Evolutionary conservation across 73 alveolate species (phyloP).

Genomic region (Breviolum minutum): DNA sequence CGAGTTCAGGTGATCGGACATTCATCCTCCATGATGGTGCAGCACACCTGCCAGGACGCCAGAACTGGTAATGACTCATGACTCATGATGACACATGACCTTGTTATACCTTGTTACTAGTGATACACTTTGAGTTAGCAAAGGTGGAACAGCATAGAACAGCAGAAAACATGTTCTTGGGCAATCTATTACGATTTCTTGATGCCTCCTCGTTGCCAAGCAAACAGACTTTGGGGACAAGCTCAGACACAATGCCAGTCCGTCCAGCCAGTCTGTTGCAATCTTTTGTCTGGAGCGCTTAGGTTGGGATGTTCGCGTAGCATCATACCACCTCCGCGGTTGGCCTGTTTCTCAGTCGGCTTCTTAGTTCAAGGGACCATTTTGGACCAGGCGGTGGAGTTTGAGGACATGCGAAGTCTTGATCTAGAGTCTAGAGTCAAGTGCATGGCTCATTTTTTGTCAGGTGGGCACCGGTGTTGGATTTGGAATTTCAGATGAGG

Average conservation of each 20-base stretch:
- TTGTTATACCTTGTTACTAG: no score
- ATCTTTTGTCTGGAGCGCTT: background rate
- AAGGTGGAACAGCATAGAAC: no score
- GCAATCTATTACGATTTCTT: no score
- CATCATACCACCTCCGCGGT: conserved; percentile 38
- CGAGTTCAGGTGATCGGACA: conserved; percentile 54
- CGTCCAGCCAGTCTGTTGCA: no score
- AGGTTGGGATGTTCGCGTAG: conserved; percentile 70
- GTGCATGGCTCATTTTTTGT: background rate
- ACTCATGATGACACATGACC: background rate
- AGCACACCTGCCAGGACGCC: conserved; percentile 43
- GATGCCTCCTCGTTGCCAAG: no score
- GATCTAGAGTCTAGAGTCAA: background rate
- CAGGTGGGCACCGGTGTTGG: conserved; percentile 89
- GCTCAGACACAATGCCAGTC: no score
- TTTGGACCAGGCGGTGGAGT: no score
- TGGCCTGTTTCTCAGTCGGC: conserved; percentile 55
- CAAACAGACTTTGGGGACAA: no score
- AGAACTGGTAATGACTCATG: background rate
- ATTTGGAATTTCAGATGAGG: conserved; percentile 84
- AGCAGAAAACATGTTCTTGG: background rate
- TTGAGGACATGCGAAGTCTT: background rate
- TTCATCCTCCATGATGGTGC: conserved; percentile 89
- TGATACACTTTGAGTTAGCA: no score
- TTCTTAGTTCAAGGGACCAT: background rate